Conservation (phyloP, 352 stramenopile genomes). For the Pythium pyrilobum region DNA sequence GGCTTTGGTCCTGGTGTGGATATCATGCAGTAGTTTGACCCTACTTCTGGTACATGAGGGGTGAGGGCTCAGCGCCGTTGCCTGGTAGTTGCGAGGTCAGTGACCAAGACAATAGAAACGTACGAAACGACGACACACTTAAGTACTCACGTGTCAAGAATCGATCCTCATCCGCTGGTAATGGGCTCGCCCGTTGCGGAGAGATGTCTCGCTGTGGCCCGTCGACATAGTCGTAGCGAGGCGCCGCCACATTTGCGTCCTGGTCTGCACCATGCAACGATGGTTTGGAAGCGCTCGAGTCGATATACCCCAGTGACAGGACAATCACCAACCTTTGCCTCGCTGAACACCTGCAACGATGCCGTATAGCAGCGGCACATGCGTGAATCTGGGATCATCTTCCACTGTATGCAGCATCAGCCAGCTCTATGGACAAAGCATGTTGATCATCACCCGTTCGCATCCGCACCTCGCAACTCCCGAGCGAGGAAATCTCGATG, state of each 20-base stretch:
- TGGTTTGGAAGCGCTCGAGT: too few relatives aligned
- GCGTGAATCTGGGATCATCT: slow-evolving; percentile 54
- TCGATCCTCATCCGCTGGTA: not conserved
- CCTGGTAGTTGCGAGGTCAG: not conserved
- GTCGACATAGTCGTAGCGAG: too few relatives aligned
- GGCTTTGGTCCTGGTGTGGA: not conserved
- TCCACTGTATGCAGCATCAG: slow-evolving; percentile 27
- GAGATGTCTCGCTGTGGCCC: not conserved
- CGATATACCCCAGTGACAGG: too few relatives aligned
- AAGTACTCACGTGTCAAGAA: not conserved
- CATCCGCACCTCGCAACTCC: slow-evolving; percentile 55
- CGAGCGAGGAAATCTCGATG: slow-evolving; percentile 74
- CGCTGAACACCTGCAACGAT: slow-evolving; percentile 54
- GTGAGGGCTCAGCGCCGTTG: slow-evolving; percentile 22
- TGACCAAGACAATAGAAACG: not conserved
- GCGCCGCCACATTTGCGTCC: too few relatives aligned
- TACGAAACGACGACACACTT: too few relatives aligned
- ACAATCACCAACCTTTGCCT: slow-evolving; percentile 8
- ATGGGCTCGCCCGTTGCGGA: not conserved
- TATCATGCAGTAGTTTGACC: too few relatives aligned
- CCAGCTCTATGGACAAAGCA: not conserved
- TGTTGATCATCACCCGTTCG: too few relatives aligned
- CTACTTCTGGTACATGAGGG: slow-evolving; percentile 46
- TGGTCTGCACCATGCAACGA: too few relatives aligned
- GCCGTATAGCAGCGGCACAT: slow-evolving; percentile 83